phyloP scores from a whole-genome alignment of 768 basidiomycete species.

The Daedaleopsis sinensis region DNA sequence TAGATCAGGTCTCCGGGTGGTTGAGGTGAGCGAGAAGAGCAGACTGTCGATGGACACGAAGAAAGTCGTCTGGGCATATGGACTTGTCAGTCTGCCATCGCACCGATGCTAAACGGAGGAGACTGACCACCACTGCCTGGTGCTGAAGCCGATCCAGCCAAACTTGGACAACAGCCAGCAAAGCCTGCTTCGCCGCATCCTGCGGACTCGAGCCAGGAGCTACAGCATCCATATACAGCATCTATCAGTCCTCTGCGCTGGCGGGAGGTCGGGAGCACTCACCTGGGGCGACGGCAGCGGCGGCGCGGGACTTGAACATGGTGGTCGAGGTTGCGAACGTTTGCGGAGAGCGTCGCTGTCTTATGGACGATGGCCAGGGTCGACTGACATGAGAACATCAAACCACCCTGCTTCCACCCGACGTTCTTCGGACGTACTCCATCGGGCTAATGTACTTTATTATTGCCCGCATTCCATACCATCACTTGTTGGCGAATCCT shows the following conservation, averaged over 20 bases:
- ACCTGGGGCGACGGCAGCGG: background rate
- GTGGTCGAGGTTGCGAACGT: slow-evolving; percentile 43
- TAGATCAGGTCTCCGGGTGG: slow-evolving; percentile 30
- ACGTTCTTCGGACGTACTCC: background rate
- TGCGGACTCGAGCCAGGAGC: background rate
- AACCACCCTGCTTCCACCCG: background rate
- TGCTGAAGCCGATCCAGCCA: slow-evolving; percentile 66
- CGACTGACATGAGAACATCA: background rate
- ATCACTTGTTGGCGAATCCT: background rate
- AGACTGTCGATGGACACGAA: slow-evolving; percentile 63
- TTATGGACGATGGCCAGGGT: background rate
- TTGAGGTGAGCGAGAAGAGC: slow-evolving; percentile 38
- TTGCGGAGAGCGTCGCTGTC: background rate
- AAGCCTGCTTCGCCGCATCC: slow-evolving; percentile 19
- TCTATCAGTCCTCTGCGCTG: background rate
- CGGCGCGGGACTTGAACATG: slow-evolving; percentile 3
- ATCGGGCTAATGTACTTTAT: background rate
- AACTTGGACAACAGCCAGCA: slow-evolving; percentile 44
- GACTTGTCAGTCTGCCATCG: background rate
- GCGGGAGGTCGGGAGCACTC: background rate
- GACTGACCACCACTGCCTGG: slow-evolving; percentile 58
- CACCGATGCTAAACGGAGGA: background rate
- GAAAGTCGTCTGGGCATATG: slow-evolving; percentile 53
- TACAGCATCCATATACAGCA: background rate
- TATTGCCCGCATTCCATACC: background rate